Percentiles rank a stretch among this genome's conserved stretches.
These are phyloP conservation scores for Herpotrichia juniperi DNA, from an alignment of 2,329 filamentous ascomycete genomes.

Conservation along the genomic window DNA sequence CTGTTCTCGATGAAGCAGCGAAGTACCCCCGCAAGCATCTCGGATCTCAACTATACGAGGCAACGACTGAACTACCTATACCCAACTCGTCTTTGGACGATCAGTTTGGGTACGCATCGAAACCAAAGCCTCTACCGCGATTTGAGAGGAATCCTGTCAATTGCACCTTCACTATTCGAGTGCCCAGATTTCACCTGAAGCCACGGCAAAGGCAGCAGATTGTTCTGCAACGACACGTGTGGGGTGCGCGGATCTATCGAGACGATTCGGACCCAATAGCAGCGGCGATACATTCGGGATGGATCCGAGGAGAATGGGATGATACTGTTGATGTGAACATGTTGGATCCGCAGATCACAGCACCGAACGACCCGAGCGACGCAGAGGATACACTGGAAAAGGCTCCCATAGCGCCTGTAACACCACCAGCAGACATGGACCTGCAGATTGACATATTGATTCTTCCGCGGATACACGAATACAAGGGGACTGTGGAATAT, in stretches of 20 bases:
- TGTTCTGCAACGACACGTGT: constrained; percentile 78
- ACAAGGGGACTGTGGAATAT: constrained; percentile 75
- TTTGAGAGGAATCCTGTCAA: constrained; percentile 79
- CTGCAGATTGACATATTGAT: constrained; percentile 87
- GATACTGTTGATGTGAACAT: constrained; percentile 75
- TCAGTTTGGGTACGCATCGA: constrained; percentile 64
- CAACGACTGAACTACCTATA: constrained; percentile 61
- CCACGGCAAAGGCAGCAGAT: constrained; percentile 78
- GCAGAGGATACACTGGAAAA: constrained; percentile 50
- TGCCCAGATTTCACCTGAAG: constrained; percentile 79
- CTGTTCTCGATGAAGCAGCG: constrained; percentile 74
- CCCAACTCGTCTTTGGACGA: constrained; percentile 51
- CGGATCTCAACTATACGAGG: constrained; percentile 82
- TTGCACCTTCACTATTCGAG: constrained; percentile 86
- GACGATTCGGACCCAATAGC: constrained; percentile 95
- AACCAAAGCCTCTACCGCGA: constrained; percentile 75
- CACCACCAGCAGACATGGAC: constrained; percentile 72
- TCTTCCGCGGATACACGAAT: constrained; percentile 78
- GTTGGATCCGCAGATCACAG: constrained; percentile 62
- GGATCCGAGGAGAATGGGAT: constrained; percentile 87
- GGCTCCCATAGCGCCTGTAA: constrained; percentile 60
- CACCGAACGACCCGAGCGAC: constrained; percentile 49
- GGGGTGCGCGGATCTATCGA: constrained; percentile 94
- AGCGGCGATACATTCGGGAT: constrained; percentile 90
- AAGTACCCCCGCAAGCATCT: constrained; percentile 78